Percentiles rank a stretch among this genome's conserved stretches.
Evolutionary conservation across 2,329 filamentous ascomycete species (phyloP).

Genomic region (Zymoseptoria passerinii): DNA sequence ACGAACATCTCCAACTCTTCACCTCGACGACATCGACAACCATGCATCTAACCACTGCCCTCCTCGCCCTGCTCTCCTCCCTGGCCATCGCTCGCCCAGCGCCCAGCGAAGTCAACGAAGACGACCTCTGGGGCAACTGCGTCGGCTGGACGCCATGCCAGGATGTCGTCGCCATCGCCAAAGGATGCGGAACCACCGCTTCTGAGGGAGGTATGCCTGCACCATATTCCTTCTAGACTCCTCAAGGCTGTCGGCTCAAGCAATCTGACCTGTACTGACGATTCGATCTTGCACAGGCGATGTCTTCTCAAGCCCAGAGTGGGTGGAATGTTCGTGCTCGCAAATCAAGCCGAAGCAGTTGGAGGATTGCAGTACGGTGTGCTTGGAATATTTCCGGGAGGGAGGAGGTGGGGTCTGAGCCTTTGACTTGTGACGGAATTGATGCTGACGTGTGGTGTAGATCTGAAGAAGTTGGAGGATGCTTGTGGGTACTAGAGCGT

Average conservation of each 20-base stretch:
- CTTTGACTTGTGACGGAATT: background rate
- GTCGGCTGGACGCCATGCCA: background rate
- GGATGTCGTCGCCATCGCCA: background rate
- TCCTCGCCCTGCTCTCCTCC: background rate
- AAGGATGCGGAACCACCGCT: background rate
- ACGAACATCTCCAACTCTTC: background rate
- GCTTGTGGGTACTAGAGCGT: background rate
- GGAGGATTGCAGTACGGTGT: background rate
- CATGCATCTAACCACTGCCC: background rate
- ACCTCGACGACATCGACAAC: background rate
- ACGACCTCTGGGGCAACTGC: background rate
- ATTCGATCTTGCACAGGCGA: background rate
- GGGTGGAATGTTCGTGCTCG: background rate
- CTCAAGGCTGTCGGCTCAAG: no score
- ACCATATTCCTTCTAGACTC: background rate
- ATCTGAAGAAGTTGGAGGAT: background rate
- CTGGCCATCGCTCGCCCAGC: background rate
- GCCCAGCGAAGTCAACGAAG: background rate
- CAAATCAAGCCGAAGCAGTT: background rate
- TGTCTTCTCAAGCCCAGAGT: background rate
- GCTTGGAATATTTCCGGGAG: background rate
- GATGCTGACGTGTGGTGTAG: background rate
- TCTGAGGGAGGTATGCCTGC: background rate
- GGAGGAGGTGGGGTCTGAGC: background rate
- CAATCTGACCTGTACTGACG: background rate